A percentile compares a stretch with the other conserved stretches of the same genome.
These are phyloP conservation scores for Lodderomyces margitis DNA, from an alignment of 1,139 yeast species.

Conservation along the genomic window DNA sequence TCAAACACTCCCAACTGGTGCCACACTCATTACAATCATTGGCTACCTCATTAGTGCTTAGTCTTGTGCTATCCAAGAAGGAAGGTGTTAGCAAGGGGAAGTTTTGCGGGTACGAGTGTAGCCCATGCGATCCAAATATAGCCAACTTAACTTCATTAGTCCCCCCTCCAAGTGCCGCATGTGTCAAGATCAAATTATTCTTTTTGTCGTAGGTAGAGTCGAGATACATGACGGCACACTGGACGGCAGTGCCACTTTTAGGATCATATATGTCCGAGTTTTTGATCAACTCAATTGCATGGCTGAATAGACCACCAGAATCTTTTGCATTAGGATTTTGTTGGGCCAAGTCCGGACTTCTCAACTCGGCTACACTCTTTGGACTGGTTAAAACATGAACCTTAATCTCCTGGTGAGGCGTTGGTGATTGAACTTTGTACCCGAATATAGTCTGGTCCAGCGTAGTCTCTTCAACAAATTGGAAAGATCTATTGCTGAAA, in stretches of 20 bases:
- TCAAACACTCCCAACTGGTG: constrained; percentile 85
- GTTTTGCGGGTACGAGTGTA: constrained; percentile 84
- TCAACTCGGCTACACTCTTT: constrained; percentile 64
- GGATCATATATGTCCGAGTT: constrained; percentile 24
- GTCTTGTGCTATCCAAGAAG: constrained; percentile 68
- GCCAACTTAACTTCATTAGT: constrained; percentile 68
- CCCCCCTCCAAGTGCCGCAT: constrained; percentile 96
- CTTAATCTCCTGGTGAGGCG: constrained; percentile 64
- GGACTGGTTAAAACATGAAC: constrained; percentile 72
- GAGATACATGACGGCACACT: constrained; percentile 80
- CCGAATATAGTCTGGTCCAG: constrained; percentile 37
- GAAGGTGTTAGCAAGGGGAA: constrained; percentile 67
- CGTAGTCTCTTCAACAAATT: constrained; percentile 65
- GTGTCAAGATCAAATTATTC: constrained; percentile 65
- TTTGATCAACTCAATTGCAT: constrained; percentile 71
- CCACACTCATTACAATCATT: constrained; percentile 86
- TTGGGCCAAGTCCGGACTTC: constrained; percentile 82
- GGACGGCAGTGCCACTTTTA: constrained; percentile 45
- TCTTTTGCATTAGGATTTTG: constrained; percentile 74
- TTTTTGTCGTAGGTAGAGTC: constrained; percentile 81
- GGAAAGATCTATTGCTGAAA: constrained; percentile 76
- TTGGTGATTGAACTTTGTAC: constrained; percentile 29
- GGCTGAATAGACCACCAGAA: constrained; percentile 72
- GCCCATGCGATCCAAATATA: constrained; percentile 90
- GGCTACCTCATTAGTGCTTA: constrained; percentile 71